Conservation (phyloP, 805 yeast genomes). For the Pichia californica region DNA sequence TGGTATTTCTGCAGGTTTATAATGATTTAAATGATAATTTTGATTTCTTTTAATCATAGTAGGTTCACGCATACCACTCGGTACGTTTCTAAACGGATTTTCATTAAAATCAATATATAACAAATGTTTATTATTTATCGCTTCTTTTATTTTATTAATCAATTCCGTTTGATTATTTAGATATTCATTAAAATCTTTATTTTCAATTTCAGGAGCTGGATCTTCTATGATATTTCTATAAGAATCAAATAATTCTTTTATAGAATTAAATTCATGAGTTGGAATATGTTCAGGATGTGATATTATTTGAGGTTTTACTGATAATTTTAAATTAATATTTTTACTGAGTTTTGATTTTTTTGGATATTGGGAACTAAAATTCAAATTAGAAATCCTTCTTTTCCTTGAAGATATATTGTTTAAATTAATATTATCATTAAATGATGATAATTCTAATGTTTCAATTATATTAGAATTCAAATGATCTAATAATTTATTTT, state of each 20-base stretch:
- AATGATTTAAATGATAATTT: constrained; percentile 24
- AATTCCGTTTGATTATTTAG: constrained; percentile 46
- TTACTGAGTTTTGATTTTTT: not conserved
- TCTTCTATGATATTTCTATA: constrained; percentile 53
- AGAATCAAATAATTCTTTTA: constrained; percentile 45
- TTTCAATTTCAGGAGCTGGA: constrained; percentile 38
- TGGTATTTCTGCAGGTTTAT: constrained; percentile 36
- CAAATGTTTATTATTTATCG: constrained; percentile 35
- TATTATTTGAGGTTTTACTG: constrained; percentile 40
- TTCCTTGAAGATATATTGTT: not conserved
- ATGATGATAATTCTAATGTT: not conserved
- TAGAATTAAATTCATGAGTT: constrained; percentile 35
- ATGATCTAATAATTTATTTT: constrained; percentile 9
- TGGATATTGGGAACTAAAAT: not conserved
- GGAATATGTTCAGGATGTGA: constrained; percentile 57
- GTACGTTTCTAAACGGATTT: constrained; percentile 40
- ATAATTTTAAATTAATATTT: constrained; percentile 24
- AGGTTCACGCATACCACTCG: constrained; percentile 34
- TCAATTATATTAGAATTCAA: not conserved
- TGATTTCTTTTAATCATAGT: constrained; percentile 32
- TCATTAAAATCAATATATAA: constrained; percentile 39
- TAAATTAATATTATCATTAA: not conserved
- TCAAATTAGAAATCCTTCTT: no score
- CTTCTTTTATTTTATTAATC: constrained; percentile 39
- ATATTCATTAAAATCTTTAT: constrained; percentile 55